Evolutionary conservation across 2,329 filamentous ascomycete genomes (phyloP).

Genomic region (Verticillium zaregamsianum): DNA sequence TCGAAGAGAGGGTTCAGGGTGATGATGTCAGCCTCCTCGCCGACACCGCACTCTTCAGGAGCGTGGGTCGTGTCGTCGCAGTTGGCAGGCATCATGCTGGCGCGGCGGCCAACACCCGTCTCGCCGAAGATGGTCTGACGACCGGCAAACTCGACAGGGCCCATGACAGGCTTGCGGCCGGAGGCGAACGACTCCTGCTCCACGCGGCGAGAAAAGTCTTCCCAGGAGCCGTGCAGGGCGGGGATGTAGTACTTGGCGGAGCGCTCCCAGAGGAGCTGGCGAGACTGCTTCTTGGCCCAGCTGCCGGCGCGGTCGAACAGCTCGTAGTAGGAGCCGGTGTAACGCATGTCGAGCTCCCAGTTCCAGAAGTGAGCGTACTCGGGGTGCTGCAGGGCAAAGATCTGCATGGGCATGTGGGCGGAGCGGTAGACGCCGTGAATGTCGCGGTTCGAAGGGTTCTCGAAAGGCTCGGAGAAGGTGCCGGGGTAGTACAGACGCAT

Average conservation of each 20-base stretch:
- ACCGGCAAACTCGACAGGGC: conserved; percentile 53
- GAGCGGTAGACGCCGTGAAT: conserved; percentile 68
- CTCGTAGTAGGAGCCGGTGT: conserved; percentile 65
- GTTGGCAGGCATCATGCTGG: conserved; percentile 46
- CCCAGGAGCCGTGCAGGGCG: conserved; percentile 63
- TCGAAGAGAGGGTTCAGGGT: conserved; percentile 76
- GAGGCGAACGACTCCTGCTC: conserved; percentile 53
- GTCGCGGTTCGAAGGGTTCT: conserved; percentile 51
- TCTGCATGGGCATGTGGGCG: conserved; percentile 58
- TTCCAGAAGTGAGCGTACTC: conserved; percentile 68
- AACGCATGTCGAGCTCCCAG: conserved; percentile 66
- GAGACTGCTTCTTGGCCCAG: conserved; percentile 65
- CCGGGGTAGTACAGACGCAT: conserved; percentile 75
- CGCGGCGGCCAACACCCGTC: conserved; percentile 37
- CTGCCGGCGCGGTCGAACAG: conserved; percentile 63
- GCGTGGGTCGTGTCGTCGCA: conserved; percentile 34
- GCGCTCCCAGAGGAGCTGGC: conserved; percentile 73
- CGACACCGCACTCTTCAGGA: conserved; percentile 55
- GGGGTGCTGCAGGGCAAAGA: conserved; percentile 59
- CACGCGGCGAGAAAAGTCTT: conserved; percentile 65
- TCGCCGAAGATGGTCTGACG: conserved; percentile 44
- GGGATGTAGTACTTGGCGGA: conserved; percentile 75
- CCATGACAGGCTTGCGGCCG: conserved; percentile 60
- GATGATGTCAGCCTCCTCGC: conserved; percentile 71
- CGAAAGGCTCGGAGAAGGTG: conserved; percentile 65